Percentiles rank a stretch among this genome's conserved stretches.
Conservation (phyloP, 2,329 filamentous ascomycete genomes). For the Colletotrichum sp. region DNA sequence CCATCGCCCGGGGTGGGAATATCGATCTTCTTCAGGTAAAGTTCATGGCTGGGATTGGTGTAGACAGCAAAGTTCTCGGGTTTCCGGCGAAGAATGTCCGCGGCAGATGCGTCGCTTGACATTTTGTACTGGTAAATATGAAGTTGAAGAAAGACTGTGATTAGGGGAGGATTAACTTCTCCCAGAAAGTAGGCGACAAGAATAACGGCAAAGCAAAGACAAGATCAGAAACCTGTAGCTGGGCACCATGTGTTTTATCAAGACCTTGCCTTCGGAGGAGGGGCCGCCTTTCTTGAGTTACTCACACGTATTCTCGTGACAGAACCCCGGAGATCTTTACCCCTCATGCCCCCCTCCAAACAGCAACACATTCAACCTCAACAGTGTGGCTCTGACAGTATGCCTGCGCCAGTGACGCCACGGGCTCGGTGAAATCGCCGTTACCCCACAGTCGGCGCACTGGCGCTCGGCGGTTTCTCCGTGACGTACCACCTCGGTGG, state of each 20-base stretch:
- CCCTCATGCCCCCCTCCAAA: neutral
- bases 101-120: neutral
- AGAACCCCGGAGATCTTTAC: neutral
- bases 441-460: neutral
- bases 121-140: neutral
- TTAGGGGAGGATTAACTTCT: neutral
- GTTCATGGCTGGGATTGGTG: constrained; percentile 71
- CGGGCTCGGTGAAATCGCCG: neutral
- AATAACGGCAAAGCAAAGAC: neutral
- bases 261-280: neutral
- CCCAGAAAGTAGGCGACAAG: neutral
- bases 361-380: neutral
- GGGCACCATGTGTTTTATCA: neutral
- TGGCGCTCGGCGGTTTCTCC: neutral
- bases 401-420: neutral
- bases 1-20: constrained; percentile 33
- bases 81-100: constrained; percentile 17
- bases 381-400: neutral
- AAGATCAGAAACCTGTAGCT: neutral
- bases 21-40: constrained; percentile 66
- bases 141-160: neutral
- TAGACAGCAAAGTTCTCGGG: constrained; percentile 68
- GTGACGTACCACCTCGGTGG: neutral
- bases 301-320: neutral
- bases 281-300: neutral